Evolutionary conservation across 1,139 yeast genomes (phyloP).

Genomic region (Kodamaea derodonti): DNA sequence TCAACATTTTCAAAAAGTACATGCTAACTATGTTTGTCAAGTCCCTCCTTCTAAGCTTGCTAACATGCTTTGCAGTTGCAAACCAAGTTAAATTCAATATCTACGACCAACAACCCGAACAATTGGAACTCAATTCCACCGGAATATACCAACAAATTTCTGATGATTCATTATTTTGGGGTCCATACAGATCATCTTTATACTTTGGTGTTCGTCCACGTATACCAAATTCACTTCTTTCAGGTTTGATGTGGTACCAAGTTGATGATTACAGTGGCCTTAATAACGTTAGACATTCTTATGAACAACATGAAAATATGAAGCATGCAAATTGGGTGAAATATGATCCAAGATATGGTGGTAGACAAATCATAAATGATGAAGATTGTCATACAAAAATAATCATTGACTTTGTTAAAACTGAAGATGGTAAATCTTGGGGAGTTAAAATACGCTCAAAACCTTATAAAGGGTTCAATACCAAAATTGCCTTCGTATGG

Average conservation of each 20-base stretch:
- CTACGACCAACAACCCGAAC: constrained; percentile 4
- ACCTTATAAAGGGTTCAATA: constrained; percentile 48
- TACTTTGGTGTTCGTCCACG: constrained; percentile 86
- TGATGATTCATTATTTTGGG: constrained; percentile 60
- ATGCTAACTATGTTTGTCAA: background rate
- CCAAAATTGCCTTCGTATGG: constrained; percentile 65
- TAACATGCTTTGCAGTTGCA: background rate
- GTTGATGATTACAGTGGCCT: constrained; percentile 57
- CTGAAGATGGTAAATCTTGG: constrained; percentile 72
- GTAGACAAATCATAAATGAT: constrained; percentile 73
- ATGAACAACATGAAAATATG: constrained; percentile 72
- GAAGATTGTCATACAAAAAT: constrained; percentile 58
- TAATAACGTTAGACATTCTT: constrained; percentile 68
- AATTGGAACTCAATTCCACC: constrained; percentile 10
- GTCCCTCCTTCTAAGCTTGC: background rate
- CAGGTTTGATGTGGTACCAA: constrained; percentile 91
- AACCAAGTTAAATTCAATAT: constrained; percentile 15
- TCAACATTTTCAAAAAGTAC: background rate
- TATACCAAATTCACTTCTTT: constrained; percentile 66
- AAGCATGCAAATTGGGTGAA: constrained; percentile 79
- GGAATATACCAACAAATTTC: constrained; percentile 25
- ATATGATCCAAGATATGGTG: constrained; percentile 87
- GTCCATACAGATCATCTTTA: constrained; percentile 84
- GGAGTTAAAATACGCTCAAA: constrained; percentile 63
- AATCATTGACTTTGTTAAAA: constrained; percentile 72